Base-by-base conservation (phyloP, 345 rosid species). In the Ceriops tagal region DNA sequence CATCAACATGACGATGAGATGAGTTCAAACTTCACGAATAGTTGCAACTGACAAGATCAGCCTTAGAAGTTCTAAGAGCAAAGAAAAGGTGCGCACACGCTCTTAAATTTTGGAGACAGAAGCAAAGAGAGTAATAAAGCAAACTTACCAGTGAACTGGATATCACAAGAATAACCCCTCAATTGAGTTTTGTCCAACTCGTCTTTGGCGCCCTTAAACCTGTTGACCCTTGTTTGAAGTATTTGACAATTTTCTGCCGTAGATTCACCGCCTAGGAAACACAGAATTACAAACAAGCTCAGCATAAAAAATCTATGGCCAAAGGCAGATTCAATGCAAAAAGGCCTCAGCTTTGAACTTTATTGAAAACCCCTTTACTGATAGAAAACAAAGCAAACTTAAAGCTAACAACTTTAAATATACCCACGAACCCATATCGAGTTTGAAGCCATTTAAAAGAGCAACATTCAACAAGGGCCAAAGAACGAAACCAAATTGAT, bases 221-320 rank as follows among this genome's bases (percentile, higher is more conserved):
- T 83, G 73, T 93, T 93, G 20, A 93, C 97, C 77, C 92, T 81
- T 28, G 92, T 89, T 77, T 93, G 97, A 77, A 91, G 96, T 73
- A 91, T 86, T 85, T 91, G 98, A 69, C 97, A 93, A 77, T 91
- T 91, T 6, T 87, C 92, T 3, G 69, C 82, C 3, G 76, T 82
- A 5, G 97, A 91, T 51, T 93, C 96, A 62, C 98, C 96, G 70
- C 98, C 98, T 93, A 71, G 7, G 75, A 39, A 72, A 77, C 26
- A 51, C 31, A 24, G 53, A 75, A 51, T 34, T 34, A 56, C 69
- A 31, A 53, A 34, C n/a, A 66, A 47, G 56, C 31, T 19, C 49
- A 21, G 28, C 9, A 49, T 1, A 51, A 28, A n/a, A 30, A 28
- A 46, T 21, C 58, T 53, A 53, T 53, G 27, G 13, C 22, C 15